Percentiles rank a stretch among this genome's conserved stretches.
These are phyloP conservation scores for Dendrobium huoshanense DNA, from an alignment of 106 monocot genomes.

Conservation along the genomic window DNA sequence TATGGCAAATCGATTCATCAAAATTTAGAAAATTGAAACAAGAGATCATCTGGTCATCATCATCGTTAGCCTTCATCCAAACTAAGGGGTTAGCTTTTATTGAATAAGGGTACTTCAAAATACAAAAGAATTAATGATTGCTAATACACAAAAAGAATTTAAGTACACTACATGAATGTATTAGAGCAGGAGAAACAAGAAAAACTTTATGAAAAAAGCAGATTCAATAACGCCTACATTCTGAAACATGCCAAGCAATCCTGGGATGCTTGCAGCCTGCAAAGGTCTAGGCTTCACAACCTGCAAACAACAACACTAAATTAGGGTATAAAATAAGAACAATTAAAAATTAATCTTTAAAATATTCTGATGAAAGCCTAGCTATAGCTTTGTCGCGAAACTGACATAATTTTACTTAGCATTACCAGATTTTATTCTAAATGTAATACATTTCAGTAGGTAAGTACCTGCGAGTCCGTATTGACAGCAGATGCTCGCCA, in stretches of 20 bases:
- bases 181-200: not conserved
- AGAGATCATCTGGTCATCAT: not conserved
- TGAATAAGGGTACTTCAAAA: too few relatives aligned
- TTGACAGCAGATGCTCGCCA: not conserved
- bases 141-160: not conserved
- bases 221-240: constrained; percentile 49
- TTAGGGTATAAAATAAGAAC: not conserved
- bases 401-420: not conserved
- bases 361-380: not conserved
- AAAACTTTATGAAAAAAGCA: not conserved
- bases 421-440: not conserved
- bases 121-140: not conserved
- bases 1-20: not conserved
- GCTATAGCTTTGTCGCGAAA: not conserved
- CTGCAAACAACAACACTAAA: constrained; percentile 20
- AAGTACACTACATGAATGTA: not conserved
- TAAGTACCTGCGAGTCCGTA: not conserved
- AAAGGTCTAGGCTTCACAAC: constrained; percentile 83
- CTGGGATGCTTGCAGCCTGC: constrained; percentile 93
- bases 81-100: not conserved
- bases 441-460: not conserved
- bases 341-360: not conserved
- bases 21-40: not conserved
- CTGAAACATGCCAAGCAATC: constrained; percentile 95
- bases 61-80: not conserved